phyloP scores from a whole-genome alignment of 1,284 basidiomycete genomes.

The Pterula multifida region DNA sequence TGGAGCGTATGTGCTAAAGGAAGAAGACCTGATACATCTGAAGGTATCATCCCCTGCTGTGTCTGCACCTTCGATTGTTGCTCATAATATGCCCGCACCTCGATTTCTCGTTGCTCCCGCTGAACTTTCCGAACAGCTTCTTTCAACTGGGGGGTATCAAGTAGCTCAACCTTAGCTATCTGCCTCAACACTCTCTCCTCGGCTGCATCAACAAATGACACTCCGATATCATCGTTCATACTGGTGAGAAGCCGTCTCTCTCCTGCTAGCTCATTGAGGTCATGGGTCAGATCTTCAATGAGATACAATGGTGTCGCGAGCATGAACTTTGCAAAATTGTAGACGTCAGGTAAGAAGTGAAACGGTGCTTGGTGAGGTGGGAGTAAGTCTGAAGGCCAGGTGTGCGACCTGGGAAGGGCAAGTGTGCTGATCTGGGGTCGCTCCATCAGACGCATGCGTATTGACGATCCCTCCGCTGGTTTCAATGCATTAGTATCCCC shows the following conservation, averaged over 20 bases:
- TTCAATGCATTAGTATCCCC: background rate
- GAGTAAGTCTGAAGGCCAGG: conserved; percentile 92
- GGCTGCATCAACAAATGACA: conserved; percentile 75
- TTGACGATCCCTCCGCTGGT: conserved; percentile 30
- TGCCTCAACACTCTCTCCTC: conserved; percentile 66
- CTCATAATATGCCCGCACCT: conserved; percentile 25
- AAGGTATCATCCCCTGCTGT: conserved; percentile 9
- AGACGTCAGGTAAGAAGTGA: conserved; percentile 91
- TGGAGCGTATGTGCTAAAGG: conserved; percentile 11
- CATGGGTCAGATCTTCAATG: conserved; percentile 57
- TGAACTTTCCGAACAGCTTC: conserved; percentile 48
- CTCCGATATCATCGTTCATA: conserved; percentile 66
- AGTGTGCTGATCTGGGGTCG: conserved; percentile 91
- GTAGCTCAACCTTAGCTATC: conserved; percentile 62
- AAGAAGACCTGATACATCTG: conserved; percentile 20
- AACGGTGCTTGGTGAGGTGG: conserved; percentile 88
- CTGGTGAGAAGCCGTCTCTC: conserved; percentile 55
- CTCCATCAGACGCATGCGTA: conserved; percentile 86
- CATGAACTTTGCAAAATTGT: conserved; percentile 89
- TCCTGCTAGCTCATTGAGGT: conserved; percentile 60
- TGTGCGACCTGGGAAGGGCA: conserved; percentile 83
- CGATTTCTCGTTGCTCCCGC: conserved; percentile 47
- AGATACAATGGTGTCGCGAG: conserved; percentile 85
- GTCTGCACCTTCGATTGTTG: conserved; percentile 26
- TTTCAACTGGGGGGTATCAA: conserved; percentile 53